Base-by-base conservation (phyloP, 306 rosid genomes). In the Heteromeles arbutifolia region DNA sequence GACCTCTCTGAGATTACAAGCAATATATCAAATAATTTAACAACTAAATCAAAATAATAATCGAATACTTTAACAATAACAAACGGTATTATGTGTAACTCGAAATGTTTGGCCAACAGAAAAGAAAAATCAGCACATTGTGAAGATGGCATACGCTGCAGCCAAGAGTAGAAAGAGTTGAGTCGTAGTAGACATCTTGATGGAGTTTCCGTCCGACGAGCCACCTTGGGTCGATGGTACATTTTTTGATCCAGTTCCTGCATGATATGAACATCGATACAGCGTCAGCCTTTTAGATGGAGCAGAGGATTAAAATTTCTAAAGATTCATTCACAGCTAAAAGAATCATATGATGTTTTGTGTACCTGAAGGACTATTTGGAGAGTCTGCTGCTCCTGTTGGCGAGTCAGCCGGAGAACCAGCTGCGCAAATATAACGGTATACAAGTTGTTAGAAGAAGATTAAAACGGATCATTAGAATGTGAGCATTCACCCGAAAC, bases 401-500 rank as follows among this genome's bases (percentile, higher is more conserved):
- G 97, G 96, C 45, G 97, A 75, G 67, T 57, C 77, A 14, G 91
- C 80, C 19, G 97, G 96, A 52, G 98, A 65, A 80, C 80, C 85
- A 75, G 82, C 92, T 79, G 89, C 68, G 7, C 2, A 37, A 53
- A 25, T 25, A 7, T 62, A 62, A 29, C 52, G 4, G 44, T 44
- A 17, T 39, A 12, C 77, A 62, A 29, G 31, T 18, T 44, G n/a
- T 74, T 74, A 74, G 78, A 19, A 45, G 15, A 5, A 44, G 45
- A 62, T 45, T 26, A 0, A 29, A 29, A 44, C 0, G 2, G 2
- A 56, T 48, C 21, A 48, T 48, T 48, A 17, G 54, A 48, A 48
- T 15, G 54, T 48, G 54, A 48, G 21, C 54, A 48, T 15, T 21
- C 21, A 15, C 6, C 54, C 3, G 3, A 15, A 1, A 48, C 2